Evolutionary conservation across 768 basidiomycete genomes (phyloP).

Genomic region (Macrolepiota albuminosa): DNA sequence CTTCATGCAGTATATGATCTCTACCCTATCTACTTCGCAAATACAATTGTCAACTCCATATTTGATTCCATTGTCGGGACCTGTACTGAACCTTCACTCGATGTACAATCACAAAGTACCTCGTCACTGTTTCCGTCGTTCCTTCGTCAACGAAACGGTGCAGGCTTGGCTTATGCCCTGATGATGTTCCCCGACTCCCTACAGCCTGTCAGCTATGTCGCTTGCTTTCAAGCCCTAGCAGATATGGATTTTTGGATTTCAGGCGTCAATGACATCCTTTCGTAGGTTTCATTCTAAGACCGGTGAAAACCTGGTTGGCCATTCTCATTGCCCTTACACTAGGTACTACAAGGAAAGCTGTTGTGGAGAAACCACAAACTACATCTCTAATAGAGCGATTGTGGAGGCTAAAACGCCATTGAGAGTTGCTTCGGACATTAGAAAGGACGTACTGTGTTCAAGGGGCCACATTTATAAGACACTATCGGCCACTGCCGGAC

Average conservation of each 20-base stretch:
- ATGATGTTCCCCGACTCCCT: constrained; percentile 11
- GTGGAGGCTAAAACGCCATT: constrained; percentile 2
- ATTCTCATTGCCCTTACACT: background rate
- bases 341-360: constrained; percentile 18
- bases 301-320: no score
- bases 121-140: constrained; percentile 15
- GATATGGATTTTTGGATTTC: constrained; percentile 16
- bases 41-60: constrained; percentile 12
- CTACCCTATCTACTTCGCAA: constrained; percentile 11
- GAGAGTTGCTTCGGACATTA: constrained; percentile 10
- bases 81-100: constrained; percentile 11
- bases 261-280: constrained; percentile 14
- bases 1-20: constrained; percentile 11
- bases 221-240: constrained; percentile 13
- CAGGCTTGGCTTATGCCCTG: constrained; percentile 8
- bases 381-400: constrained; percentile 11
- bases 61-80: constrained; percentile 16
- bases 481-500: background rate
- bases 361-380: constrained; percentile 13
- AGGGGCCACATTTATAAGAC: constrained; percentile 1
- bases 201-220: constrained; percentile 1
- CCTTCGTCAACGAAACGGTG: constrained; percentile 15
- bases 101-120: background rate
- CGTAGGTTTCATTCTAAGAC: constrained; percentile 6
- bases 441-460: constrained; percentile 5